phyloP scores from a whole-genome alignment of 2,329 filamentous ascomycete species.

The Cladosporium sp. region DNA sequence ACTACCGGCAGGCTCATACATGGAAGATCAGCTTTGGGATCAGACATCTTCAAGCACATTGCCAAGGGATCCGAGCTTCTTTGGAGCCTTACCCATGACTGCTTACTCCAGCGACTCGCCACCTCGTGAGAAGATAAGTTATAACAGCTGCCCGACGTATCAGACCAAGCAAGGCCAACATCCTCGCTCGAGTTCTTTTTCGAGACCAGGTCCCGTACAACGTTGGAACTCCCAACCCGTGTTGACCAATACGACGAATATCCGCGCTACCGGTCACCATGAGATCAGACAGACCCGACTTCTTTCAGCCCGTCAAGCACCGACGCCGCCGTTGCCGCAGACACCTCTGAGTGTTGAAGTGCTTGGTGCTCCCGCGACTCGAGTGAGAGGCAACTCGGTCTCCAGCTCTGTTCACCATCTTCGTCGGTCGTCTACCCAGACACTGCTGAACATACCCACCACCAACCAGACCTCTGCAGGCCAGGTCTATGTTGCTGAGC shows the following conservation, averaged over 20 bases:
- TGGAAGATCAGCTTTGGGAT: slow-evolving; percentile 13
- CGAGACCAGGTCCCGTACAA: slow-evolving; percentile 19
- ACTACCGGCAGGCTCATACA: slow-evolving; percentile 17
- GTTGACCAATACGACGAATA: slow-evolving; percentile 22
- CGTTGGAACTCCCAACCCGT: slow-evolving; percentile 32
- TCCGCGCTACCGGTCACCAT: slow-evolving; percentile 18
- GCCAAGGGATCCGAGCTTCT: slow-evolving; percentile 6
- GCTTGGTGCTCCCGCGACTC: slow-evolving; percentile 3
- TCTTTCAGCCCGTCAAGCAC: slow-evolving; percentile 26
- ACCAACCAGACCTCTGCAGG: neutral
- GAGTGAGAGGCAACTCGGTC: slow-evolving; percentile 3
- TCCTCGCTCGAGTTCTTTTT: slow-evolving; percentile 4
- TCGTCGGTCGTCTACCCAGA: slow-evolving; percentile 9
- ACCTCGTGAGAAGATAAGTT: neutral
- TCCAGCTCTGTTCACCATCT: slow-evolving; percentile 9
- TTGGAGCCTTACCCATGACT: neutral
- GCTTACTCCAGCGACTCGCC: neutral
- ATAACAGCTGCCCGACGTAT: slow-evolving; percentile 25
- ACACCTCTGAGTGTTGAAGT: neutral
- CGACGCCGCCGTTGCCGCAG: slow-evolving; percentile 22
- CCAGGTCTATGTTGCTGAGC: slow-evolving; percentile 25
- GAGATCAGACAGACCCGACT: slow-evolving; percentile 30
- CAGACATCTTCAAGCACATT: neutral
- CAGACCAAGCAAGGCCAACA: slow-evolving; percentile 12
- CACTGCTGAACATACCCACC: neutral